Percentiles rank a stretch among this genome's conserved stretches.
Evolutionary conservation across 257 asterid genomes (phyloP).

Genomic region (Solanum clarkiae): DNA sequence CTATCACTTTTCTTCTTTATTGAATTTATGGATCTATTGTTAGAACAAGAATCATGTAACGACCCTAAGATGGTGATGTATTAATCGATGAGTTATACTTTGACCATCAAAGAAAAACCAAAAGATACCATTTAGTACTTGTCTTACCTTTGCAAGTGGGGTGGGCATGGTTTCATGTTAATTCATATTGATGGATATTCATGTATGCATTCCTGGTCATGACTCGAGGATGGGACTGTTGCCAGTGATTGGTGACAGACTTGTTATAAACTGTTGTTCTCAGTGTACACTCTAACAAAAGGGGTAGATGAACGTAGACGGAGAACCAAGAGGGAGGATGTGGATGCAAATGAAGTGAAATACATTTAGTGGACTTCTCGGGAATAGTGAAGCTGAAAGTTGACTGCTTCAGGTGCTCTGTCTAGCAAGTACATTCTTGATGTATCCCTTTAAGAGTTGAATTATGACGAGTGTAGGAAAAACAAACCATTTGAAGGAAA

Average conservation of each 20-base stretch:
- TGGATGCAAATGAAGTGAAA: not conserved
- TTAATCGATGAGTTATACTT: not conserved
- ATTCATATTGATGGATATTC: not conserved
- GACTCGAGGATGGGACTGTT: not conserved
- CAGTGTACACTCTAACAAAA: not conserved
- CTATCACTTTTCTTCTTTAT: not conserved
- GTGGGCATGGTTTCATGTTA: not conserved
- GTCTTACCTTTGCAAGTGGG: not conserved
- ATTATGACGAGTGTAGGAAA: not conserved
- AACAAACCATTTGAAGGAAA: not conserved
- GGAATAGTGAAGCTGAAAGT: not conserved
- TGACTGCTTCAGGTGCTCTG: not conserved
- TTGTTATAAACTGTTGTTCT: not conserved
- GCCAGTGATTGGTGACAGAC: not conserved
- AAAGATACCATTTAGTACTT: not conserved
- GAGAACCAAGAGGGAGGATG: not conserved
- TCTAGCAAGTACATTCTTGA: not conserved
- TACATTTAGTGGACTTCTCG: not conserved
- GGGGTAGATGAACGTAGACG: not conserved
- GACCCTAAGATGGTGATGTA: not conserved
- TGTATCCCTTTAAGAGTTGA: not conserved
- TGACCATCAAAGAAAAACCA: not conserved
- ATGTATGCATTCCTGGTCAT: not conserved
- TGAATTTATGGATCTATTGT: not conserved
- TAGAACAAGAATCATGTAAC: not conserved